Evolutionary conservation across 768 basidiomycete species (phyloP), one percentile per base, ranked within the genome.

Genomic region (Naganishia vishniacii): DNA sequence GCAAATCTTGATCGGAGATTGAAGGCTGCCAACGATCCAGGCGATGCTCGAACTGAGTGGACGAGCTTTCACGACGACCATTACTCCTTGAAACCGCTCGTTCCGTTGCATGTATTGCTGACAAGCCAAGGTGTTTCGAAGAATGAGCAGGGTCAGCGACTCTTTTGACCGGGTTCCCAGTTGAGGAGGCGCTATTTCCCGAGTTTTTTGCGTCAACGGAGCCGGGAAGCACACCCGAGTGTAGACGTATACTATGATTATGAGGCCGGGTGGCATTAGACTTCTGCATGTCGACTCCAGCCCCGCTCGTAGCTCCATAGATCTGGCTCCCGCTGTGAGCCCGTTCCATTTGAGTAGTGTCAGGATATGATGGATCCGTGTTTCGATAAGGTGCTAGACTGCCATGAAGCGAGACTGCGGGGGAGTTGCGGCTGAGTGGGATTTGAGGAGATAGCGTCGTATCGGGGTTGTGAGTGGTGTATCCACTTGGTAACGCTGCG

Each of bases 341-440:
- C 11, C 42, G 42, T 5, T 44, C 42, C 6, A 44, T 5, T 5
- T 8, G n/a, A 5, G 13, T 20, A 5, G 18, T 44, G n/a, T 44
- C 42, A 18, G 42, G 13, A 20, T 44, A 44, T 44, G 26, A 4
- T 25, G 20, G 18, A 56, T 56, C 53, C 23, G 5, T 20, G 26
- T 9, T 7, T 56, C 53, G 34, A 41, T 2, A 8, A 40, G 34
- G 53, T 3, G 23, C 37, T 26, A 23, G 23, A 26, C 23, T 16
- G 4, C 23, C 53, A 8, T 16, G 37, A 16, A 40, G 5, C 4
- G 37, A 26, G 6, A 4, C 34, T 13, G 53, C 53, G 2, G 53
- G 53, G 16, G 53, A 56, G 53, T 56, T 56, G 34, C 53, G 53
- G 16, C 53, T 56, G n/a, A 44, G 11, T 12, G 6, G 28, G 26